A percentile compares a stretch with the other conserved stretches of the same genome.
phyloP scores from a whole-genome alignment of 441 rosid genomes.

The Gossypium aridum region DNA sequence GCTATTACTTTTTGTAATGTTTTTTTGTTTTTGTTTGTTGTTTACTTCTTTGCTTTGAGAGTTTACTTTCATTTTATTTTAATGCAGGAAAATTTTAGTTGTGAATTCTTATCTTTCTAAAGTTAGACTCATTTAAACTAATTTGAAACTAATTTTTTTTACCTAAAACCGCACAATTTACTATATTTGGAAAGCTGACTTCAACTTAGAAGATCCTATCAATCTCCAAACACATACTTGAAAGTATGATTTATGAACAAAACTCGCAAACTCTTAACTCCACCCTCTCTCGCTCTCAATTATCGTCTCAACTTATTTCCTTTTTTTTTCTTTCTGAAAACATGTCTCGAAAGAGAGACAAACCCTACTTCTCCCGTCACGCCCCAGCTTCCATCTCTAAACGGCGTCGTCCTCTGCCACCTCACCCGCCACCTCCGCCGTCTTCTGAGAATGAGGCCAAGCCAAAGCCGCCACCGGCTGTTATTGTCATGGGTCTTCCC shows the following conservation, averaged over 20 bases:
- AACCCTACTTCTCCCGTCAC: conserved; percentile 46
- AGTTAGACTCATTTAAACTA: too few species aligned
- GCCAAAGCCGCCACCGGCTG: conserved; percentile 56
- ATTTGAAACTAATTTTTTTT: too few species aligned
- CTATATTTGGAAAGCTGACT: too few species aligned
- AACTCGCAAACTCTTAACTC: not conserved
- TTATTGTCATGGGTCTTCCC: conserved; percentile 53
- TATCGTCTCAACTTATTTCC: not conserved
- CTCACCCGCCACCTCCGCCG: conserved; percentile 6
- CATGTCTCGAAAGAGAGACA: conserved; percentile 73
- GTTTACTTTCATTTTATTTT: too few species aligned
- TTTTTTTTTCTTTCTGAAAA: not conserved
- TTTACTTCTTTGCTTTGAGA: too few species aligned
- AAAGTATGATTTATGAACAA: not conserved
- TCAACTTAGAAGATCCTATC: too few species aligned
- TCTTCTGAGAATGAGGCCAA: conserved; percentile 23
- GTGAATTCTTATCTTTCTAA: too few species aligned
- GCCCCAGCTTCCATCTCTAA: conserved; percentile 36
- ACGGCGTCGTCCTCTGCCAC: conserved; percentile 58
- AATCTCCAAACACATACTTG: too few species aligned
- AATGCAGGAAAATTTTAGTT: too few species aligned
- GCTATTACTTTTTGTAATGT: too few species aligned
- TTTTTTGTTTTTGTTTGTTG: too few species aligned
- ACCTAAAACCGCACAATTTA: too few species aligned
- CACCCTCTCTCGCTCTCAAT: not conserved